phyloP scores from a whole-genome alignment of 1,284 basidiomycete genomes.

The Leccinum laetum region DNA sequence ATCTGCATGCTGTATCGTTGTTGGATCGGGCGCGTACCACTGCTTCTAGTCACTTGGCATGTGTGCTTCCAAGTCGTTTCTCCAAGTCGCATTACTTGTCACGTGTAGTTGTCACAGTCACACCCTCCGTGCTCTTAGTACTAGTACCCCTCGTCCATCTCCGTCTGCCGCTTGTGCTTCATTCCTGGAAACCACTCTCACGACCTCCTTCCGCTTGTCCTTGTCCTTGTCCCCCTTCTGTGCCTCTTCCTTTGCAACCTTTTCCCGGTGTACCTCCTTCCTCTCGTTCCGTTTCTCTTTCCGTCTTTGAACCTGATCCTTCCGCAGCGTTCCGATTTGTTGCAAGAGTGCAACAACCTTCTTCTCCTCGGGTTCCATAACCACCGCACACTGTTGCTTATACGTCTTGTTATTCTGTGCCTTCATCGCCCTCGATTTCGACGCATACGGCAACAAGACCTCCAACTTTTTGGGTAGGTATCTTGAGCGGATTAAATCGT shows the following conservation, averaged over 20 bases:
- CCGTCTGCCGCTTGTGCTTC: constrained; percentile 67
- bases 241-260: constrained; percentile 69
- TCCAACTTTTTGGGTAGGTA: constrained; percentile 85
- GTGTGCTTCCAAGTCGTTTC: background rate
- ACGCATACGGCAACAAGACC: constrained; percentile 86
- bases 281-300: constrained; percentile 85
- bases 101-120: constrained; percentile 26
- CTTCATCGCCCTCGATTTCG: constrained; percentile 86
- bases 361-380: constrained; percentile 95
- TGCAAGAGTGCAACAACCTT: constrained; percentile 91
- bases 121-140: constrained; percentile 48
- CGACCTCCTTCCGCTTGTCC: constrained; percentile 78
- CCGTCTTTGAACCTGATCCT: constrained; percentile 79
- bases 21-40: constrained; percentile 19
- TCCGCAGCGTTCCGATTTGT: constrained; percentile 91
- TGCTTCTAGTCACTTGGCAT: constrained; percentile 7
- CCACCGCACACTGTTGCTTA: constrained; percentile 89
- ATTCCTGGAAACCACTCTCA: constrained; percentile 66
- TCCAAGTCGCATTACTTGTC: constrained; percentile 8
- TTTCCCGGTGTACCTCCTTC: constrained; percentile 63
- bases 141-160: constrained; percentile 48
- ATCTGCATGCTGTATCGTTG: constrained; percentile 18
- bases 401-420: constrained; percentile 80
- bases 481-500: constrained; percentile 89
- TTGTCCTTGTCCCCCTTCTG: constrained; percentile 72